Percentiles rank a stretch among this genome's conserved stretches.
Evolutionary conservation across 371 early-diverging fungal species (phyloP).

Genomic region (Haplosporangium sp.): DNA sequence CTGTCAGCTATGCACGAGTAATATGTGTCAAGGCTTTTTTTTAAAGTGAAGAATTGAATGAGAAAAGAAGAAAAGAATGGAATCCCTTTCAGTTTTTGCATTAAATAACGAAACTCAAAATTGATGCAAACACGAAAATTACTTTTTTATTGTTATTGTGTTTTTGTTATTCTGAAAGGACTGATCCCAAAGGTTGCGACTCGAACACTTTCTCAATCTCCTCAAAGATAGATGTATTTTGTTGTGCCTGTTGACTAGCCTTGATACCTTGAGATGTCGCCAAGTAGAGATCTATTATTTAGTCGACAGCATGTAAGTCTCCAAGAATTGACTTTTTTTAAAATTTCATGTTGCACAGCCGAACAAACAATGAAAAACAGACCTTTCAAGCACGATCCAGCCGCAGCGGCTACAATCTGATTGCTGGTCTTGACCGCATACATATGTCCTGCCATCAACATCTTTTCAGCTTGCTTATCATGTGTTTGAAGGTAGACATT

Average conservation of each 20-base stretch:
- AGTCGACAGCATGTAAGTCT: background rate
- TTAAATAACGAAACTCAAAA: background rate
- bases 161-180: conserved; percentile 8
- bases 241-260: conserved; percentile 49
- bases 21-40: background rate
- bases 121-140: background rate
- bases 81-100: background rate
- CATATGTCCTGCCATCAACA: conserved; percentile 29
- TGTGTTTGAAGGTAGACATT: conserved; percentile 45
- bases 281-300: conserved; percentile 41
- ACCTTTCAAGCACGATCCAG: conserved; percentile 53
- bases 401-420: conserved; percentile 29
- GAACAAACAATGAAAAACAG: background rate
- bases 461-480: conserved; percentile 50
- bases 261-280: conserved; percentile 50
- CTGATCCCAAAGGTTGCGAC: conserved; percentile 15
- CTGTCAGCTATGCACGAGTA: conserved; percentile 13
- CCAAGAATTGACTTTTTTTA: background rate
- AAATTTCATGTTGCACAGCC: background rate
- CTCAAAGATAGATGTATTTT: conserved; percentile 35
- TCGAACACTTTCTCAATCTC: conserved; percentile 36
- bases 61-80: background rate
- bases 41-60: background rate
- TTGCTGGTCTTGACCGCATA: conserved; percentile 49
- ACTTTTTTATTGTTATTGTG: too few species aligned